Evolutionary conservation across 2,329 filamentous ascomycete species (phyloP).

Genomic region (Botrytis hyacinthi): DNA sequence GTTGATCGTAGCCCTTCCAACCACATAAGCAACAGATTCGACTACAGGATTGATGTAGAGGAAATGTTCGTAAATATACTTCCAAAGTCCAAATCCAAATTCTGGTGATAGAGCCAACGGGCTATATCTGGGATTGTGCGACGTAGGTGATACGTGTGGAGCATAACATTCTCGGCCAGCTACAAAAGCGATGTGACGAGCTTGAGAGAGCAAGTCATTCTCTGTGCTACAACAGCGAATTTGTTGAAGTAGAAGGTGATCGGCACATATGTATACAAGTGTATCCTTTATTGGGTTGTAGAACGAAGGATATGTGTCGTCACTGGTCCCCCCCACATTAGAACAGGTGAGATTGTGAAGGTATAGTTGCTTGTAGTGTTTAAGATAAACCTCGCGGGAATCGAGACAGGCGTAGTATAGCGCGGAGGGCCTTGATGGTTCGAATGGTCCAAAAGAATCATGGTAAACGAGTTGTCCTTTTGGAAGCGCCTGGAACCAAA

Average conservation of each 20-base stretch:
- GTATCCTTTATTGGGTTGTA: background rate
- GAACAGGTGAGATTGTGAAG: background rate
- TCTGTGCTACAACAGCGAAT: background rate
- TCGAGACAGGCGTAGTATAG: background rate
- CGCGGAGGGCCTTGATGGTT: background rate
- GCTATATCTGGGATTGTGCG: background rate
- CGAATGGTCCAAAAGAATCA: background rate
- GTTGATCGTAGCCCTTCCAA: background rate
- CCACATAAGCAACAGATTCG: background rate
- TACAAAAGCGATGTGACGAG: background rate
- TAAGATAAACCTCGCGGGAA: background rate
- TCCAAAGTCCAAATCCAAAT: background rate
- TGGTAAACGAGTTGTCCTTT: background rate
- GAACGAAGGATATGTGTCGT: background rate
- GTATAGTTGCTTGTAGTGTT: background rate
- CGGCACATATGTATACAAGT: background rate
- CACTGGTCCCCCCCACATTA: accelerated
- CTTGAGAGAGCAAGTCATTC: background rate
- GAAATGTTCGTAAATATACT: too few species aligned
- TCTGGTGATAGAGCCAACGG: background rate
- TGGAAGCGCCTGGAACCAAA: slow-evolving; percentile 3
- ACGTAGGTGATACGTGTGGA: background rate
- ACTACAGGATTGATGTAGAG: background rate
- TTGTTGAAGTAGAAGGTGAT: background rate
- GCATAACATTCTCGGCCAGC: background rate